Conservation (phyloP, 2,329 filamentous ascomycete genomes). For the Stagonosporopsis rhizophila region DNA sequence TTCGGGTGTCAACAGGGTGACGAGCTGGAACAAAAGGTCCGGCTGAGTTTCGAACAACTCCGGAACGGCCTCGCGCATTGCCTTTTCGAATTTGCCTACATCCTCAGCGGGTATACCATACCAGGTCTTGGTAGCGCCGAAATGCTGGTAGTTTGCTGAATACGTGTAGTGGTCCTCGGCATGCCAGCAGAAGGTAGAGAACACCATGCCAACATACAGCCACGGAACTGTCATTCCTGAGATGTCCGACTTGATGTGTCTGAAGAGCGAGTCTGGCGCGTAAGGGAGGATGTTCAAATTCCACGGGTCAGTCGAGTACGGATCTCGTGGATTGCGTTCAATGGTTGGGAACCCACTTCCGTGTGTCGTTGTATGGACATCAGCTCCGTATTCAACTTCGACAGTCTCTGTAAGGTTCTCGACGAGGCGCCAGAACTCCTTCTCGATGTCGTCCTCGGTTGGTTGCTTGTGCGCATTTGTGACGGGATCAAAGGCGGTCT, state of each 20-base stretch:
- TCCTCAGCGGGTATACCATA: slow-evolving; percentile 96
- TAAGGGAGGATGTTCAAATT: slow-evolving; percentile 93
- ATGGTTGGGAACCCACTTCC: slow-evolving; percentile 96
- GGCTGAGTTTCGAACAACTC: slow-evolving; percentile 97
- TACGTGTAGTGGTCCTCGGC: slow-evolving; percentile 99
- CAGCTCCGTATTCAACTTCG: slow-evolving; percentile 96
- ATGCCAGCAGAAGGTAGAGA: slow-evolving; percentile 99
- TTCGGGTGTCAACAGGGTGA: slow-evolving; percentile 93
- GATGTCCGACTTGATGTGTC: slow-evolving; percentile 97
- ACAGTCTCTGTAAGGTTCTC: slow-evolving; percentile 94
- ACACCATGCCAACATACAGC: slow-evolving; percentile 99
- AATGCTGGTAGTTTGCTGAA: slow-evolving; percentile 97
- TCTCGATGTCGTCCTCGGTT: slow-evolving; percentile 93
- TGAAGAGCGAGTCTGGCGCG: slow-evolving; percentile 88
- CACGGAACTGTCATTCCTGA: slow-evolving; percentile 99
- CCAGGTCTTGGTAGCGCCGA: slow-evolving; percentile 98
- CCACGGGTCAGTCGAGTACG: slow-evolving; percentile 91
- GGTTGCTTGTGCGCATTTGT: slow-evolving; percentile 81
- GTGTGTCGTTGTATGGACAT: slow-evolving; percentile 97
- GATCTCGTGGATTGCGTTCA: slow-evolving; percentile 85
- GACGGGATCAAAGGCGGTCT: slow-evolving; percentile 85
- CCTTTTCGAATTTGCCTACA: slow-evolving; percentile 91
- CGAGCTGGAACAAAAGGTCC: slow-evolving; percentile 93
- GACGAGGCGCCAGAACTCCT: slow-evolving; percentile 95
- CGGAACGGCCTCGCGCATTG: slow-evolving; percentile 93